Base-by-base conservation (phyloP, 2,329 filamentous ascomycete genomes). In the Chaetomiaceae sp. region DNA sequence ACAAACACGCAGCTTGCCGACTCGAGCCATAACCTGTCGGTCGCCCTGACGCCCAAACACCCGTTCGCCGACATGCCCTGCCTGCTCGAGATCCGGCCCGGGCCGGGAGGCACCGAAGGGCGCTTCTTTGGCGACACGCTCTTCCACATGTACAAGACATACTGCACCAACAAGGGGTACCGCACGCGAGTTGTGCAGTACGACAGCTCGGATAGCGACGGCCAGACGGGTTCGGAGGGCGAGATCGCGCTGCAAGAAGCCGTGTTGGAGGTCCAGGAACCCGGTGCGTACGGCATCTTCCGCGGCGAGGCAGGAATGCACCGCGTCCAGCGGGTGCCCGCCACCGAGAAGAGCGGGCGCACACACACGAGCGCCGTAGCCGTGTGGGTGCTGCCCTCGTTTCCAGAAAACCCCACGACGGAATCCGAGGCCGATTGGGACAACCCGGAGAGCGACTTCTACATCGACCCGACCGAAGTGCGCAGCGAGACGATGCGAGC, bases 351-450 rank as follows among this genome's bases (percentile, higher is more conserved):
- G 58, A 92, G 89, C 65, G 93, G 93, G 2, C 83, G 93, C 23
- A 93, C 89, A 14, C 93, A 99, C 68, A 99, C 93, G 10, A 93
- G 87, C 64, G 91, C 91, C 12, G 92, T 90, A 3, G 89, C 87
- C 5, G 88, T 99, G 0, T 87, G 96, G 78, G 90, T 99, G 2
- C 75, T 99, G 25, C 93, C 93, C 0, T 89, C 85, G 43, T 85
- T 97, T 50, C 83, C 87, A 0, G 77, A 82, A 20, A 70, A 65
- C 34, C 73, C 73, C 33, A 72, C 71, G 14, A 71, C 73, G 44
- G 75, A 76, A 19, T 65, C 75, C 14, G 65, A 62, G 8, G 73
- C 68, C 34, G 82, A 89, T 65, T 78, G 87, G 57, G 84, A 92
- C 55, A 86, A 97, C 62, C 92, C 92, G 0, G 85, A 84, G 50